Percentiles rank a stretch among this genome's conserved stretches.
Conservation (phyloP, 2,329 filamentous ascomycete genomes). For the Chaetothyriales sp. region DNA sequence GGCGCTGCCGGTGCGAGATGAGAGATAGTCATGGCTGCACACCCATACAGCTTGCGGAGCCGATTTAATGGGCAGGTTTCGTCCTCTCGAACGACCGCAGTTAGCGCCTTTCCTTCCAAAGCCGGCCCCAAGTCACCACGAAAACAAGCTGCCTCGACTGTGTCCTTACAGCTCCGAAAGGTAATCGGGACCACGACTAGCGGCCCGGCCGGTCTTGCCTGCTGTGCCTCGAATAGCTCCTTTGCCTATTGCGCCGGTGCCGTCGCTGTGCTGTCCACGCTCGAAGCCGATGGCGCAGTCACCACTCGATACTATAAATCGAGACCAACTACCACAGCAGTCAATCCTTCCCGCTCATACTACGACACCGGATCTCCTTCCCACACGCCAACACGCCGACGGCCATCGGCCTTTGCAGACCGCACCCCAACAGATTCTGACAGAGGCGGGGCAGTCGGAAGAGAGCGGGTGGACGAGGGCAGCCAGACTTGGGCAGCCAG, state of each 20-base stretch:
- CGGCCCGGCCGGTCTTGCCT: constrained; percentile 74
- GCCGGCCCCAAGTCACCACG: constrained; percentile 1
- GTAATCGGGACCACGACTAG: constrained; percentile 79
- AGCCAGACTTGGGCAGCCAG: constrained; percentile 72
- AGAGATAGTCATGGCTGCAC: constrained; percentile 11
- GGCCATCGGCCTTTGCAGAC: constrained; percentile 37
- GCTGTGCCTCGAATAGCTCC: constrained; percentile 48
- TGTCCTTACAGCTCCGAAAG: constrained; percentile 12
- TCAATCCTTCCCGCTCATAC: constrained; percentile 44
- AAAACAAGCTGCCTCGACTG: constrained; percentile 8
- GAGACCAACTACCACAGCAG: constrained; percentile 52
- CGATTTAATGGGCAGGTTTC: constrained; percentile 11
- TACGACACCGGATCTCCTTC: constrained; percentile 42
- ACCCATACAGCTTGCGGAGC: constrained; percentile 16
- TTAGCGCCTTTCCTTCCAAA: constrained; percentile 7
- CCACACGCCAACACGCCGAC: constrained; percentile 41
- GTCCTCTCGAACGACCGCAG: constrained; percentile 8
- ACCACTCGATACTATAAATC: constrained; percentile 84
- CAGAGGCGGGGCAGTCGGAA: constrained; percentile 29
- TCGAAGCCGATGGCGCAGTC: constrained; percentile 49
- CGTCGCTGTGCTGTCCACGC: constrained; percentile 74
- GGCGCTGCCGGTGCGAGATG: neutral
- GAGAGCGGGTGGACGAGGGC: constrained; percentile 42
- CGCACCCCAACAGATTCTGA: constrained; percentile 33
- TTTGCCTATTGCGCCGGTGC: constrained; percentile 91